Conservation (phyloP, 2,329 filamentous ascomycete species). For the Aspergillus phoenicis region DNA sequence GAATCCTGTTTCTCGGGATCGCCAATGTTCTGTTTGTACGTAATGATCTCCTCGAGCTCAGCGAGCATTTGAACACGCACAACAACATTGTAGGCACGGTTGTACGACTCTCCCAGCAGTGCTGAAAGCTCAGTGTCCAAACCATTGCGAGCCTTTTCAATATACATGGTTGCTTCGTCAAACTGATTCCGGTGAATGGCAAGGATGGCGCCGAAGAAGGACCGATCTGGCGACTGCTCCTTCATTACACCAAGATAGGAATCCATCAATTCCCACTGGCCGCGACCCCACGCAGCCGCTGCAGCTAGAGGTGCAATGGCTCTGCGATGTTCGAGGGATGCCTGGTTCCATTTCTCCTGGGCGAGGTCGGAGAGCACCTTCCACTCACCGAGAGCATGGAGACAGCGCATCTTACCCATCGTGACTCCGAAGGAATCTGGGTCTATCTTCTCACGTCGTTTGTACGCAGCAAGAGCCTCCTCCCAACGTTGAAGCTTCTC, state of each 20-base stretch:
- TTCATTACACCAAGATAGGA: slow-evolving; percentile 96
- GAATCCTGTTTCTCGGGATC: slow-evolving; percentile 85
- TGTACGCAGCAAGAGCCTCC: slow-evolving; percentile 89
- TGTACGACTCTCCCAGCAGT: slow-evolving; percentile 97
- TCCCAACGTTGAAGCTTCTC: slow-evolving; percentile 99
- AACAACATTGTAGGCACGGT: slow-evolving; percentile 95
- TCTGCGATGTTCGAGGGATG: slow-evolving; percentile 81
- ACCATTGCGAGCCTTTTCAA: slow-evolving; percentile 88
- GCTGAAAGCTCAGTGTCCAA: slow-evolving; percentile 95
- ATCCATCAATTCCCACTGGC: slow-evolving; percentile 98
- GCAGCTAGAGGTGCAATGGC: slow-evolving; percentile 92
- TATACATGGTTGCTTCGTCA: slow-evolving; percentile 82
- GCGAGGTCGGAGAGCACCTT: slow-evolving; percentile 86
- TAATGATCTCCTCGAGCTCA: slow-evolving; percentile 95
- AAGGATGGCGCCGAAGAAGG: slow-evolving; percentile 96
- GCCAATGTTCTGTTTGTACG: slow-evolving; percentile 84
- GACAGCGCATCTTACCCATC: slow-evolving; percentile 99
- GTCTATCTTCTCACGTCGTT: slow-evolving; percentile 76
- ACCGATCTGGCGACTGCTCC: slow-evolving; percentile 85
- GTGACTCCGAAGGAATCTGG: slow-evolving; percentile 87
- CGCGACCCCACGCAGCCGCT: slow-evolving; percentile 92
- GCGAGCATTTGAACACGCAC: slow-evolving; percentile 99
- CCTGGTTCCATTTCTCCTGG: slow-evolving; percentile 91
- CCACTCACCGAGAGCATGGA: slow-evolving; percentile 97
- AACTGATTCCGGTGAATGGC: slow-evolving; percentile 96